These are phyloP conservation scores for Cornus controversa DNA, from an alignment of 148 eudicot genomes.

Conservation along the genomic window DNA sequence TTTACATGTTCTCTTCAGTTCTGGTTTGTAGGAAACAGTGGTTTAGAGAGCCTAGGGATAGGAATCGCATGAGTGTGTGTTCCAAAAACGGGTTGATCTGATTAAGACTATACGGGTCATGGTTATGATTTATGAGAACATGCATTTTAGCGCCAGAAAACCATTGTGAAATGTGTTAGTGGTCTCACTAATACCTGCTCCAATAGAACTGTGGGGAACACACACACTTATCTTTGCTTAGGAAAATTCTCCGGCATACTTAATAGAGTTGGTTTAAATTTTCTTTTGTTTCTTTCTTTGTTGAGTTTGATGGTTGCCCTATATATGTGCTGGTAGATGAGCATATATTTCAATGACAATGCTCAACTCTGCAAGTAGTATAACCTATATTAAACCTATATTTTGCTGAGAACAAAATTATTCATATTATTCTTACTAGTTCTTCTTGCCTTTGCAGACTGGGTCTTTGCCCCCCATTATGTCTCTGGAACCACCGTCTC, in stretches of 20 bases:
- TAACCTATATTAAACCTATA: too few relatives aligned
- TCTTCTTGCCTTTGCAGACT: slow-evolving; percentile 37
- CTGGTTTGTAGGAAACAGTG: not conserved
- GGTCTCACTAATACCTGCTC: not conserved
- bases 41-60: not conserved
- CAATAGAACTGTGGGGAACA: too few relatives aligned
- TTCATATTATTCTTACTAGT: not conserved
- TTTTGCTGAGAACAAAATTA: not conserved
- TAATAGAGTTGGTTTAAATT: too few relatives aligned
- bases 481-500: slow-evolving; percentile 49
- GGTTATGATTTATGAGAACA: not conserved
- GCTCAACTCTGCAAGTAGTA: too few relatives aligned
- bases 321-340: too few relatives aligned
- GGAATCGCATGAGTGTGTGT: too few relatives aligned
- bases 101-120: not conserved
- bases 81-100: not conserved
- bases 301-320: too few relatives aligned
- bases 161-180: not conserved
- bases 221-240: not conserved
- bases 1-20: not conserved
- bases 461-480: slow-evolving; percentile 47
- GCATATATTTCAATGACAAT: too few relatives aligned
- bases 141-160: not conserved
- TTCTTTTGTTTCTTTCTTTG: not conserved
- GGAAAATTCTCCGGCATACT: not conserved